Conservation (phyloP, 345 rosid species). For the Clausena lansium region DNA sequence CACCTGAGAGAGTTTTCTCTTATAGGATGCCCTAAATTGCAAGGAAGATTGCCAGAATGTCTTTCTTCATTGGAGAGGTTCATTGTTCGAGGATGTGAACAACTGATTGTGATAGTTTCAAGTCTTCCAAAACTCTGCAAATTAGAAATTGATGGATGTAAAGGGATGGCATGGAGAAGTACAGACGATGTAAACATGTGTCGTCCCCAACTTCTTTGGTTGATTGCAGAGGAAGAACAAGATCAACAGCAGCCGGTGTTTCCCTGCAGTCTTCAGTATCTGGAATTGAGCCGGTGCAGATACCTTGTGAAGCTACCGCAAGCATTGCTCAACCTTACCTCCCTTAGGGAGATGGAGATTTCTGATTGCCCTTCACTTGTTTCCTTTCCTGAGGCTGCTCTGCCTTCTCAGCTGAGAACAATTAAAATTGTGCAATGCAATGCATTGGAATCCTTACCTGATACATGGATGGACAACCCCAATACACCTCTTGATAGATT, state of each 20-base stretch:
- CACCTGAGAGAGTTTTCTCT: slow-evolving; percentile 29
- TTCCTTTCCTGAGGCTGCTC: slow-evolving; percentile 1
- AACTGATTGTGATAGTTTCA: slow-evolving; percentile 10
- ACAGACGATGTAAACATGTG: background rate
- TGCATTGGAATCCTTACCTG: background rate
- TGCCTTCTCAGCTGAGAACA: background rate
- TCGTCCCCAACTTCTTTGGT: background rate
- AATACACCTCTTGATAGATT: background rate
- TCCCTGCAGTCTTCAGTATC: background rate
- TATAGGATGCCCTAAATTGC: slow-evolving; percentile 26
- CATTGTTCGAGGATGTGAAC: slow-evolving; percentile 1
- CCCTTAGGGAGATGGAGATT: slow-evolving; percentile 1
- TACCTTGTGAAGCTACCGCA: slow-evolving; percentile 6
- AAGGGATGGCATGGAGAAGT: background rate
- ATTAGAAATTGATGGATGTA: slow-evolving; percentile 14
- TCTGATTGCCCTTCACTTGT: background rate
- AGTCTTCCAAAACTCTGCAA: background rate
- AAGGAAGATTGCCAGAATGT: slow-evolving; percentile 20
- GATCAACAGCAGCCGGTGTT: background rate
- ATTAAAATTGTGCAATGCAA: background rate
- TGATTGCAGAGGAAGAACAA: slow-evolving; percentile 6
- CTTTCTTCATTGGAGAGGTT: slow-evolving; percentile 21
- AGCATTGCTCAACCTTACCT: slow-evolving; percentile 7
- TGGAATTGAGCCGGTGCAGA: background rate
- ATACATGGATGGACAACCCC: background rate